Base-by-base conservation (phyloP, 768 basidiomycete genomes). In the Lactarius sp. region DNA sequence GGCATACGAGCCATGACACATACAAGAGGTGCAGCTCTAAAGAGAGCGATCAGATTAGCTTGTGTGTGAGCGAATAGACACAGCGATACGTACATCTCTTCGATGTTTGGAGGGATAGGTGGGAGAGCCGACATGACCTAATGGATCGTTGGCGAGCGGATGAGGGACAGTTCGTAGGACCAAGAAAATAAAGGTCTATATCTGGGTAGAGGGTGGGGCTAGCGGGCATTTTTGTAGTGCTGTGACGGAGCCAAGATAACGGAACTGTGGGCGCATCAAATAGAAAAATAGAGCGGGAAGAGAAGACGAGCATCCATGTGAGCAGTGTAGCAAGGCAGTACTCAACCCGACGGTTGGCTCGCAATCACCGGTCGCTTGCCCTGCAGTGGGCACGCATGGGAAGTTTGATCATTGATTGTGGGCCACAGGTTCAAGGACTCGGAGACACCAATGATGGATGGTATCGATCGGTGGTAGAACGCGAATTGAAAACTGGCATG, bases 1-100 rank as follows among this genome's bases (percentile, higher is more conserved):
- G 6, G 44, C 18, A 41, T 47, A 14, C 6, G 31, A 13, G 20
- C 9, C 20, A 47, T 22, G 27, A 4, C 13, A 56, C 60, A 12
- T 50, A 61, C 60, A 6, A 41, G 60, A 12, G 60, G 53, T 7
- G 60, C 60, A 20, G 60, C 46, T 34, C 60, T 61, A 36, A 39
- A 41, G n/a, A 41, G 20, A 50, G 22, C 3, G 13, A 16, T 50
- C n/a, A 50, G 31, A 9, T 27, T 27, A 27, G 27, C n/a, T 13
- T 12, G n/a, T 10, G 9, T 22, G n/a, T 9, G 20, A 18, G 18
- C n/a, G 1, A 34, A 5, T 0, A 33, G 27, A 50, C n/a, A 14
- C 0, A 0, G 16, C 1, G 6, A 9, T 52, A 16, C 60, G 39
- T 39, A 61, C 60, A 54, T 14, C 16, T 49, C 60, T n/a, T 14